Evolutionary conservation across 768 basidiomycete species (phyloP).

Genomic region (Pisolithus microcarpus): DNA sequence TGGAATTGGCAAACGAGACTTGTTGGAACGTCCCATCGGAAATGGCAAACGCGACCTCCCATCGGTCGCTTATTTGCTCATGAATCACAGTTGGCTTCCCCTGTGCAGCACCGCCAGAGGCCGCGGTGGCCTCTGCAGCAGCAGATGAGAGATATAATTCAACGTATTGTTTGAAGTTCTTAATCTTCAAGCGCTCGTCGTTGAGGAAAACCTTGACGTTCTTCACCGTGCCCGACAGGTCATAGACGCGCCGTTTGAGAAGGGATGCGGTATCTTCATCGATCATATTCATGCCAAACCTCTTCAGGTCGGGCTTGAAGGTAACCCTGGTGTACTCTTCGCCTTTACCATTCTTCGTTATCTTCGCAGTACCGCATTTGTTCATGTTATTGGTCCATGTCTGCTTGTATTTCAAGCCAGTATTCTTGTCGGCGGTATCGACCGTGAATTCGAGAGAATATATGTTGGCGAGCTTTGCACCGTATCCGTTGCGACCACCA

Average conservation of each 20-base stretch:
- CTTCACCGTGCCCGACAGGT: conserved; percentile 92
- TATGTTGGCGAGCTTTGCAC: conserved; percentile 96
- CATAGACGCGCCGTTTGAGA: conserved; percentile 89
- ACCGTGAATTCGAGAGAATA: conserved; percentile 95
- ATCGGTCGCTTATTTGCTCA: conserved; percentile 72
- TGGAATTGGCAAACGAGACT: conserved; percentile 96
- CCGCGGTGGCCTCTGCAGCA: conserved; percentile 58
- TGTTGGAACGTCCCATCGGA: conserved; percentile 91
- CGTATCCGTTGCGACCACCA: conserved; percentile 97
- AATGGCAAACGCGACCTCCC: conserved; percentile 93
- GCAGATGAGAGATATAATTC: conserved; percentile 85
- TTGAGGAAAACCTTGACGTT: conserved; percentile 92
- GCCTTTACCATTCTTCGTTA: conserved; percentile 79
- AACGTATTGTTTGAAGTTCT: conserved; percentile 95
- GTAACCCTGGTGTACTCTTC: conserved; percentile 93
- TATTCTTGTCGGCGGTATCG: conserved; percentile 88
- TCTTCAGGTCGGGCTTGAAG: conserved; percentile 84
- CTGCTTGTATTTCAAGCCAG: conserved; percentile 88
- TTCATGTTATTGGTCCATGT: conserved; percentile 93
- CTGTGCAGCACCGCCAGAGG: conserved; percentile 73
- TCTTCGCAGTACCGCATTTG: conserved; percentile 81
- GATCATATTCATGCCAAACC: conserved; percentile 88
- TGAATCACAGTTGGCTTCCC: conserved; percentile 74
- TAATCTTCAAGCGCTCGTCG: conserved; percentile 85
- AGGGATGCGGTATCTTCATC: conserved; percentile 88